Evolutionary conservation across 768 basidiomycete species (phyloP).

Genomic region (Sistotremastrum niveocremeum): DNA sequence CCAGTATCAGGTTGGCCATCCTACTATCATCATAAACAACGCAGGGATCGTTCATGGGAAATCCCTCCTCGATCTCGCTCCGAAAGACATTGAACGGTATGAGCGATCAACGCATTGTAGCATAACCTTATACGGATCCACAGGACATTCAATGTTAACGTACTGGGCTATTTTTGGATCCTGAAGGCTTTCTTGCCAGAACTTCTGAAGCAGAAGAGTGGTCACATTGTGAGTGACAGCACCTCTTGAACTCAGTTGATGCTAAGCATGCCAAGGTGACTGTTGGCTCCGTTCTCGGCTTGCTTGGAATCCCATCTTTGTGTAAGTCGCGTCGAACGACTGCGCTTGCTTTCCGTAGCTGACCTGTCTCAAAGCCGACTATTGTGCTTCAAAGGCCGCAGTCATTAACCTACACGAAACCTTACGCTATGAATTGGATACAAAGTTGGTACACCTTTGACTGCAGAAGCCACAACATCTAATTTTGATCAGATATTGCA

Average conservation of each 20-base stretch:
- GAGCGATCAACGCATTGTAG: conserved; percentile 8
- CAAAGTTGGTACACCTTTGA: conserved; percentile 30
- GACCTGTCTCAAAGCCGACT: conserved; percentile 46
- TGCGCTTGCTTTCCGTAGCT: background rate
- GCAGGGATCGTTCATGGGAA: conserved; percentile 92
- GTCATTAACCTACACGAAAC: conserved; percentile 67
- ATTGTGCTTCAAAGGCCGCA: conserved; percentile 90
- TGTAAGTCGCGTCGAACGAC: conserved; percentile 29
- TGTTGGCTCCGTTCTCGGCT: conserved; percentile 60
- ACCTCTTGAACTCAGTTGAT: background rate
- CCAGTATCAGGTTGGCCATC: conserved; percentile 56
- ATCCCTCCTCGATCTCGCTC: conserved; percentile 60
- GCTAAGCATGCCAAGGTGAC: conserved; percentile 40
- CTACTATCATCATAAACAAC: conserved; percentile 87
- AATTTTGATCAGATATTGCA: conserved; percentile 38
- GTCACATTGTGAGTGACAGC: conserved; percentile 77
- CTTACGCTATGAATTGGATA: conserved; percentile 79
- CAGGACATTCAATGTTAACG: conserved; percentile 87
- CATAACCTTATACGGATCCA: background rate
- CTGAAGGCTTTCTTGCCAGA: conserved; percentile 86
- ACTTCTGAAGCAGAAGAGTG: conserved; percentile 63
- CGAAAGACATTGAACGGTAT: conserved; percentile 73
- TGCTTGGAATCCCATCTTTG: conserved; percentile 62
- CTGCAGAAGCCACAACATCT: background rate
- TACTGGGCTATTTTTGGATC: conserved; percentile 81